Base-by-base conservation (phyloP, 2,329 filamentous ascomycete genomes). In the Monilinia polystroma region DNA sequence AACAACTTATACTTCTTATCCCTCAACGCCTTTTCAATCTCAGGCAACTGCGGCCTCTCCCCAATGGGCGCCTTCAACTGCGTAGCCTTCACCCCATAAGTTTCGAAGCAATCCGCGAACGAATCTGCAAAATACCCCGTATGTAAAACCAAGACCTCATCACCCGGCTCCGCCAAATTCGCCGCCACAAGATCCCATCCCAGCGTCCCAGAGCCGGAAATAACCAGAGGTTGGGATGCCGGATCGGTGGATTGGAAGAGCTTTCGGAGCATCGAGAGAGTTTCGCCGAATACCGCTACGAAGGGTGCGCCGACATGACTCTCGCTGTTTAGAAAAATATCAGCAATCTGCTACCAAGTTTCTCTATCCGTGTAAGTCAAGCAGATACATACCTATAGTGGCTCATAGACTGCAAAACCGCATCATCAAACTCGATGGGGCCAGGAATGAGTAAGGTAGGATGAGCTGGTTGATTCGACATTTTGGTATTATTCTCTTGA, bases 391-490 rank as follows among this genome's bases (percentile, higher is more conserved):
- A 92, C 90, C 91, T 94, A 82, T 90, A 96, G 81, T 97, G 93
- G 82, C 90, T 90, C 94, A 97, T 97, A 69, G 93, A 92, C 79
- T 93, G 87, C 63, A 97, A 87, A 69, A 98, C 94, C 58, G 89
- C 93, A 94, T 98, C 94, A 78, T 97, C 94, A 77, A 97, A 97
- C 82, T 98, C 94, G 79, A 98, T 96, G 76, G 95, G 95, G 71
- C 95, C 95, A 60, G 95, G 95, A 76, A 99, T 98, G 81, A 99
- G 87, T 80, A 99, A 84, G 66, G 94, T 89, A 54, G 86, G 80
- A 76, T 89, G 87, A 62, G 82, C 79, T 66, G 85, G 82, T 74
- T 89, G 87, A 68, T 81, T 82, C 72, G 86, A 88, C 87, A 89
- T 89, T 35, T 70, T 75, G 64, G 64, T 69, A 52, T 71, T 57